These are phyloP conservation scores for Scutellaria barbata DNA, from an alignment of 257 asterid species.

Conservation along the genomic window DNA sequence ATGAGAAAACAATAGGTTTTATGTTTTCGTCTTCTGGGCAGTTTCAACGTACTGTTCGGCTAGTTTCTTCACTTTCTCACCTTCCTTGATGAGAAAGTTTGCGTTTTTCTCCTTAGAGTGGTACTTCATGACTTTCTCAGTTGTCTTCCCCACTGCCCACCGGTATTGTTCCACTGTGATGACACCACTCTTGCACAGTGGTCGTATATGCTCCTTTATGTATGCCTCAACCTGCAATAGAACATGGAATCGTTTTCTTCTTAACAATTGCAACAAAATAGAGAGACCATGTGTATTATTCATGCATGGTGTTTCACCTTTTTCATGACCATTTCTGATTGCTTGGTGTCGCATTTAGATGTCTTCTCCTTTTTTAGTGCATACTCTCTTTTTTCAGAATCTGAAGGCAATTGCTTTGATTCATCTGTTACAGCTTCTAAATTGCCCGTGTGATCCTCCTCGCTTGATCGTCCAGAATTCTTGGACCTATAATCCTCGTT, in stretches of 20 bases:
- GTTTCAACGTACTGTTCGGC: constrained; percentile 90
- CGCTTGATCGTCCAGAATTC: constrained; percentile 39
- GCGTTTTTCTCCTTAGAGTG: constrained; percentile 87
- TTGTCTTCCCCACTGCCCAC: constrained; percentile 93
- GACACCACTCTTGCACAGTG: constrained; percentile 95
- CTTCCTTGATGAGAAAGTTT: constrained; percentile 93
- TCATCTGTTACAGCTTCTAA: constrained; percentile 34
- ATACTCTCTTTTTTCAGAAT: constrained; percentile 43
- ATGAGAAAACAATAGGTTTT: neutral
- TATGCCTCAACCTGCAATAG: constrained; percentile 81
- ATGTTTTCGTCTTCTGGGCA: constrained; percentile 55
- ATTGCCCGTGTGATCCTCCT: constrained; percentile 34
- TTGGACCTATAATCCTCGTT: constrained; percentile 38
- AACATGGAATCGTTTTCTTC: constrained; percentile 5
- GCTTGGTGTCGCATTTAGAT: constrained; percentile 45
- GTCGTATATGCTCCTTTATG: constrained; percentile 93
- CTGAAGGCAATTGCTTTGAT: constrained; percentile 45
- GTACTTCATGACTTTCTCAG: constrained; percentile 94
- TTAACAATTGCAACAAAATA: neutral
- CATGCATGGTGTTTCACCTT: constrained; percentile 43
- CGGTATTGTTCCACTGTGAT: constrained; percentile 88
- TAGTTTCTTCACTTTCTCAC: constrained; percentile 92
- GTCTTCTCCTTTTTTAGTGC: constrained; percentile 43
- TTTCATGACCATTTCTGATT: constrained; percentile 52
- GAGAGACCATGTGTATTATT: neutral